Conservation (phyloP, 202 grass and related monocot species). For the Cymbopogon flexuosus region DNA sequence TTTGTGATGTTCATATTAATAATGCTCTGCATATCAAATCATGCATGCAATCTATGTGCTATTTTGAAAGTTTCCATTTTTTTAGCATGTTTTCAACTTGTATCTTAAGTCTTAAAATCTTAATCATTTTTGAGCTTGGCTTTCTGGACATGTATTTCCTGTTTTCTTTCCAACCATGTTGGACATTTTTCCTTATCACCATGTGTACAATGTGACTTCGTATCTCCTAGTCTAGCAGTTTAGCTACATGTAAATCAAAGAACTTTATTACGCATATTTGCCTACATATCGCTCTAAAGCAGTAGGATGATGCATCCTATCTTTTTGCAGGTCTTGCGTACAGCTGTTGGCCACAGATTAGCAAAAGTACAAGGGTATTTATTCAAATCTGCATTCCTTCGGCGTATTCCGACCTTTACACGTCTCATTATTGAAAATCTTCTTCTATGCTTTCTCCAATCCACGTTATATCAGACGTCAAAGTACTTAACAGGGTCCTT, state of each 20-base stretch:
- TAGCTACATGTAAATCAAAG: not conserved
- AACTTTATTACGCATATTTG: not conserved
- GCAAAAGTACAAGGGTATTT: constrained; percentile 95
- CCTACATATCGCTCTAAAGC: not conserved
- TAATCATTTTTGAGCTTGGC: not conserved
- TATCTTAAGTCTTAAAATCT: not conserved
- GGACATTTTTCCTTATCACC: not conserved
- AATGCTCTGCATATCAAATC: not conserved
- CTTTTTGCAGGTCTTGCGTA: constrained; percentile 71
- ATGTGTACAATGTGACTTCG: constrained; percentile 1
- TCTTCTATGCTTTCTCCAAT: constrained; percentile 89
- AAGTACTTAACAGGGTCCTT: constrained; percentile 86
- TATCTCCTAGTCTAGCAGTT: not conserved
- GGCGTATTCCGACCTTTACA: constrained; percentile 67
- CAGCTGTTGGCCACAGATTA: constrained; percentile 81
- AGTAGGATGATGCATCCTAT: not conserved
- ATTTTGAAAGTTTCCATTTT: not conserved
- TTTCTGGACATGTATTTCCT: constrained; percentile 4
- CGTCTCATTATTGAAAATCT: constrained; percentile 87
- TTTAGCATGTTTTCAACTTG: not conserved
- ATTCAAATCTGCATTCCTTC: constrained; percentile 84
- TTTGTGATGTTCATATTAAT: not conserved
- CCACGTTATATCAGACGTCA: constrained; percentile 70
- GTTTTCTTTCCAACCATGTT: not conserved
- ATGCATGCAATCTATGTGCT: not conserved